phyloP scores from a whole-genome alignment of 768 basidiomycete genomes.

The Mycena galericulata region DNA sequence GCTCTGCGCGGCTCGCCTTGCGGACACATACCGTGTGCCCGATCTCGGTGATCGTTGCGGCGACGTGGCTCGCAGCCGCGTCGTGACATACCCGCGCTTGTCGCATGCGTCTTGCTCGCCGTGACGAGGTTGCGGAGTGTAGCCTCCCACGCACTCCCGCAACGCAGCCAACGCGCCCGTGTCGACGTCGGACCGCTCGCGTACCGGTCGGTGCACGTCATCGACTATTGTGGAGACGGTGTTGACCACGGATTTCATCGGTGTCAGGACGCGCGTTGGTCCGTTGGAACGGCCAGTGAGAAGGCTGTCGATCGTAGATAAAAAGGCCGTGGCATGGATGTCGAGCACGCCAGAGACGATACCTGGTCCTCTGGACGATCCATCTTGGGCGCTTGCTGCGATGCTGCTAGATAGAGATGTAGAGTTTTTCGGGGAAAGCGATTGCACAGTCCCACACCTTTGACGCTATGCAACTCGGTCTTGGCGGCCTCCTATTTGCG shows the following conservation, averaged over 20 bases:
- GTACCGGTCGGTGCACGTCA: constrained; percentile 78
- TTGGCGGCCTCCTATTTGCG: constrained; percentile 95
- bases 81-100: constrained; percentile 91
- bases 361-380: constrained; percentile 83
- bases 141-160: constrained; percentile 82
- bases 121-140: constrained; percentile 92
- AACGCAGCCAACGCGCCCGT: constrained; percentile 69
- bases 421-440: background rate
- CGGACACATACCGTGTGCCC: constrained; percentile 84
- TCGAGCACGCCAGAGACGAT: constrained; percentile 91
- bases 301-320: constrained; percentile 89
- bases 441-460: constrained; percentile 66
- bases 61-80: constrained; percentile 95
- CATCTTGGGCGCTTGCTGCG: constrained; percentile 86
- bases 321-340: constrained; percentile 91
- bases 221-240: constrained; percentile 89
- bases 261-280: constrained; percentile 89
- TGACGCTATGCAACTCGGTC: constrained; percentile 93
- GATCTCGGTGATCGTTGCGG: constrained; percentile 88
- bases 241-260: constrained; percentile 94
- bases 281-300: constrained; percentile 87
- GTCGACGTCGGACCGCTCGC: constrained; percentile 74
- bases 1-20: constrained; percentile 78
- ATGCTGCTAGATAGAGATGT: constrained; percentile 73
- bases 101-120: constrained; percentile 92